Conservation (phyloP, 1,284 basidiomycete genomes). For the Neolentinus lepideus region DNA sequence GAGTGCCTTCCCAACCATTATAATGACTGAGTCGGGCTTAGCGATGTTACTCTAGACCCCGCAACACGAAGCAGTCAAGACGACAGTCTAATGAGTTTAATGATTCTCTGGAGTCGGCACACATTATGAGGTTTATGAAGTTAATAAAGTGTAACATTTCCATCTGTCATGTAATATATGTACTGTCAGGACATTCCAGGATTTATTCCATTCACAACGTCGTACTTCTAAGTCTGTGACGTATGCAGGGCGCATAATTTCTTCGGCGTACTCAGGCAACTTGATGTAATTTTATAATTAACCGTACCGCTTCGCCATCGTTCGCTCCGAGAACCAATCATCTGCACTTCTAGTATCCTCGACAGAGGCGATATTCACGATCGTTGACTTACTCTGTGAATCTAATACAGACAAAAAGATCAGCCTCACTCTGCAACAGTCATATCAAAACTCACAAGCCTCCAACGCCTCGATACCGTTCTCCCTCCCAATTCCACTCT, state of each 20-base stretch:
- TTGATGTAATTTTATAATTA: slow-evolving; percentile 21
- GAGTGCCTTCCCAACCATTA: slow-evolving; percentile 11
- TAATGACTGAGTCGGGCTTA: too few relatives aligned
- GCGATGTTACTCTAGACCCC: too few relatives aligned
- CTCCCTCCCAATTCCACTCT: slow-evolving; percentile 76
- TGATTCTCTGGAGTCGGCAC: too few relatives aligned
- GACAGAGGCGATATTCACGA: slow-evolving; percentile 58
- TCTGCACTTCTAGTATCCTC: slow-evolving; percentile 52
- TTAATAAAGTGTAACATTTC: not conserved
- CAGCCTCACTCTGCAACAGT: slow-evolving; percentile 1
- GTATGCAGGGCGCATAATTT: not conserved
- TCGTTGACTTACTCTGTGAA: slow-evolving; percentile 74
- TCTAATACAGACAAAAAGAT: slow-evolving; percentile 32
- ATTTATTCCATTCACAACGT: too few relatives aligned
- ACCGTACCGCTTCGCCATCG: slow-evolving; percentile 49
- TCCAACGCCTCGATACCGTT: slow-evolving; percentile 76
- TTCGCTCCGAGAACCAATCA: slow-evolving; percentile 71
- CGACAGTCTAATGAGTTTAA: slow-evolving; percentile 25
- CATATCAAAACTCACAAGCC: slow-evolving; percentile 47
- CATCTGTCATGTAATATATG: not conserved
- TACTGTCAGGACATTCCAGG: not conserved
- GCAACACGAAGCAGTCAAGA: slow-evolving; percentile 49
- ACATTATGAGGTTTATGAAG: too few relatives aligned
- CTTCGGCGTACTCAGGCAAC: slow-evolving; percentile 2
- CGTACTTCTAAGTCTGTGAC: not conserved